Evolutionary conservation across 805 yeast species (phyloP).

Genomic region (Wickerhamomyces bovis): DNA sequence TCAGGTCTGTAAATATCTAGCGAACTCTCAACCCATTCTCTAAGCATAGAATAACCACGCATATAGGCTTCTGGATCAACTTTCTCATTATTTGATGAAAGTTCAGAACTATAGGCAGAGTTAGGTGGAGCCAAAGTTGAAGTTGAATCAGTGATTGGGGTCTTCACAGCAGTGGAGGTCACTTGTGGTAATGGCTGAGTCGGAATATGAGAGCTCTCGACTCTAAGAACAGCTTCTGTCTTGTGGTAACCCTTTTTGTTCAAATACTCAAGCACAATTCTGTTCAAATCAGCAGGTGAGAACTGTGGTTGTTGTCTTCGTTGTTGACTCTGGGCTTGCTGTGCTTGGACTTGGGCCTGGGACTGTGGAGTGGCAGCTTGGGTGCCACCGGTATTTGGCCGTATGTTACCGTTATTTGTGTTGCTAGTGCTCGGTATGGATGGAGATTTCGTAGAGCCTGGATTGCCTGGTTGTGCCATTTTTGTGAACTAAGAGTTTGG

Average conservation of each 20-base stretch:
- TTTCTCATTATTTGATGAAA: constrained; percentile 10
- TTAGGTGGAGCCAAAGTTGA: constrained; percentile 10
- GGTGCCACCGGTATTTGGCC: not conserved
- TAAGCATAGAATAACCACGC: constrained; percentile 74
- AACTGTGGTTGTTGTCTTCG: constrained; percentile 34
- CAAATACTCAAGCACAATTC: constrained; percentile 88
- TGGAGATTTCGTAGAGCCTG: not conserved
- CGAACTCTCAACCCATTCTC: constrained; percentile 87
- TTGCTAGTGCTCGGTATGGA: not conserved
- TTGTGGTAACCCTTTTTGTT: constrained; percentile 90
- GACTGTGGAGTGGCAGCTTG: not conserved
- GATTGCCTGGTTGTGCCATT: constrained; percentile 5
- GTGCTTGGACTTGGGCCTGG: constrained; percentile 4
- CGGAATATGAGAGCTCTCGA: constrained; percentile 66
- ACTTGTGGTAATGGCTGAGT: constrained; percentile 38
- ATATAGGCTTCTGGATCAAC: constrained; percentile 56
- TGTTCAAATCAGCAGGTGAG: constrained; percentile 82
- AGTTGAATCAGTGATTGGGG: constrained; percentile 15
- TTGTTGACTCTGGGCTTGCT: constrained; percentile 14
- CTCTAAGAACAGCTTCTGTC: constrained; percentile 89
- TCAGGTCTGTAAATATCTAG: constrained; percentile 90
- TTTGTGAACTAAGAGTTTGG: not conserved
- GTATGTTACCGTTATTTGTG: not conserved
- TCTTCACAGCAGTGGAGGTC: constrained; percentile 8
- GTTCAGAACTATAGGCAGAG: not conserved